Evolutionary conservation across 2,329 filamentous ascomycete genomes (phyloP), one percentile per base, ranked within the genome.

Genomic region (Botrytis fabae): DNA sequence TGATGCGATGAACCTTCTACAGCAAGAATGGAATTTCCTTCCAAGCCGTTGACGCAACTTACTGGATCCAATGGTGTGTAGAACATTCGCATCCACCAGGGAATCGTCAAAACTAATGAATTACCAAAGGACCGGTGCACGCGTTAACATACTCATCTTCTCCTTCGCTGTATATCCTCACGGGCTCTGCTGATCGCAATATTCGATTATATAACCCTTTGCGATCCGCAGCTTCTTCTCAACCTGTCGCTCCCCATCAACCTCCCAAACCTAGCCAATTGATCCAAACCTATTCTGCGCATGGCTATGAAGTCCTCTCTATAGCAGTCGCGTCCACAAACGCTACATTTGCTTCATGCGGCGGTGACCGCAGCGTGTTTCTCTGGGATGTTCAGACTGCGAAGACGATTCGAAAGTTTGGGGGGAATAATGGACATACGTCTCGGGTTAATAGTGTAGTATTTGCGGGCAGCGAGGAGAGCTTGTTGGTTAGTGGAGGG

Each of bases 321-420:
- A 86, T 99, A 57, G 86, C 88, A 70, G 92, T 98, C 68, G 85
- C 89, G 28, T 80, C 85, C 38, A 91, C 94, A 83, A 99, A 99
- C 82, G 88, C 93, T 76, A 90, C 90, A 61, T 98, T 99, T 82
- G 91, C 91, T 16, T 95, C 91, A n/a, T 89, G 90, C 1, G 96
- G 96, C 77, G 96, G 96, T 74, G 96, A 99, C 84, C 93, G 95
- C 78, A 87, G 89, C 75, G 94, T 97, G 0, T 98, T 98, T 80
- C 86, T 98, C 8, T 98, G 96, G 96, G 96, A 99, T 82, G 96
- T 98, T 0, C 86, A 91, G 64, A 92, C 91, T 4, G 94, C 92
- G 28, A 86, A 89, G 77, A 97, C 95, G 6, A 84, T 92, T 40
- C 88, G 93, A 35, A 88, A 96, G 42, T 96, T 95, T 82, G 86